Percentiles rank a stretch among this genome's conserved stretches.
phyloP scores from a whole-genome alignment of 257 asterid species.

The Nicotiana obtusifolia region DNA sequence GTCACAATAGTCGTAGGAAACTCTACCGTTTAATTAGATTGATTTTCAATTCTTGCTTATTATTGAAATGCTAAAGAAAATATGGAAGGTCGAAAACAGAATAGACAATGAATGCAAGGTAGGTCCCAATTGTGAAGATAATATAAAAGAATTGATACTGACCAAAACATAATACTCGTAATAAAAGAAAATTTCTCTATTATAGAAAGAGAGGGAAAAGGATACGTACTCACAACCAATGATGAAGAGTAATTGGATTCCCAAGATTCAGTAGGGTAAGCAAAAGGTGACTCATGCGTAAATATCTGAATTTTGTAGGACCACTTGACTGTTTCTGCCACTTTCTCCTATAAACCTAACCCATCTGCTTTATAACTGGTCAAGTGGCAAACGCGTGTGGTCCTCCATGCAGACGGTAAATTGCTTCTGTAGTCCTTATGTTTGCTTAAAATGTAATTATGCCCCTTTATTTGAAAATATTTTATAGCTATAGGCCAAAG shows the following conservation, averaged over 20 bases:
- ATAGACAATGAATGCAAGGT: neutral
- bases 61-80: too few relatives aligned
- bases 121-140: neutral
- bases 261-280: constrained; percentile 1
- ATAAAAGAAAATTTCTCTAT: too few relatives aligned
- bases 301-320: neutral
- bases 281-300: neutral
- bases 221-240: neutral
- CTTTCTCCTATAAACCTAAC: neutral
- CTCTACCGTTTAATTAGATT: neutral
- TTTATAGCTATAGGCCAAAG: too few relatives aligned
- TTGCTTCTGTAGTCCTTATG: neutral
- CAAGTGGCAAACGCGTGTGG: neutral
- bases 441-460: neutral
- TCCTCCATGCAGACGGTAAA: neutral
- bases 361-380: neutral
- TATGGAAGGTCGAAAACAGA: neutral
- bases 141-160: too few relatives aligned
- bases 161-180: too few relatives aligned
- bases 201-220: neutral
- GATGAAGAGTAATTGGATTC: neutral
- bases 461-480: neutral
- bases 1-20: too few relatives aligned
- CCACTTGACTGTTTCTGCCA: neutral
- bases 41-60: too few relatives aligned